Conservation (phyloP, 148 eudicot species). For the Spergularia bocconei region DNA sequence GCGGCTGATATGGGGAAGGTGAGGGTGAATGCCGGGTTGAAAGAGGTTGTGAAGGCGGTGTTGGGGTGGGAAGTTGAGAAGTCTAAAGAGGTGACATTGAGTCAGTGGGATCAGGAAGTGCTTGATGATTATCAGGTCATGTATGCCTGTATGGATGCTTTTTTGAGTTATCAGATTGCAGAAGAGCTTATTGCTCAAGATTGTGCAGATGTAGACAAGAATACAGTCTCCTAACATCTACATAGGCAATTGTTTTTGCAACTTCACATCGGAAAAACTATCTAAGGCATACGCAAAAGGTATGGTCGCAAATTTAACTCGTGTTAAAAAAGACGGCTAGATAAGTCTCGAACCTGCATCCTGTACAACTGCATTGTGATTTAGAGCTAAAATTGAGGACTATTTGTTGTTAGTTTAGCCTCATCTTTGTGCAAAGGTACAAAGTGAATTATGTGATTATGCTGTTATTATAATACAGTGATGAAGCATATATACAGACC, state of each 20-base stretch:
- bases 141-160: constrained; percentile 29
- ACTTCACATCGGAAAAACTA: too few species aligned
- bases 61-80: constrained; percentile 31
- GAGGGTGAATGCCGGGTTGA: constrained; percentile 27
- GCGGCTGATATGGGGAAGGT: constrained; percentile 15
- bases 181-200: not conserved
- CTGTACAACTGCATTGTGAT: too few species aligned
- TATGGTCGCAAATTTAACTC: too few species aligned
- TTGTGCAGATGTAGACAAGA: not conserved
- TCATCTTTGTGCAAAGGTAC: too few species aligned
- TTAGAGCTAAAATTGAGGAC: too few species aligned
- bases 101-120: constrained; percentile 12
- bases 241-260: not conserved
- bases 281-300: too few species aligned
- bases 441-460: too few species aligned
- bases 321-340: too few species aligned
- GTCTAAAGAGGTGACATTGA: constrained; percentile 15
- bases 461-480: too few species aligned
- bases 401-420: too few species aligned
- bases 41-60: constrained; percentile 21
- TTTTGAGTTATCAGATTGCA: constrained; percentile 18
- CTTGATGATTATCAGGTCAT: constrained; percentile 12
- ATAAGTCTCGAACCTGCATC: too few species aligned
- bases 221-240: not conserved
- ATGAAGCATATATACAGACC: too few species aligned